These are phyloP conservation scores for Selenicereus undatus DNA, from an alignment of 148 eudicot species.

Conservation along the genomic window DNA sequence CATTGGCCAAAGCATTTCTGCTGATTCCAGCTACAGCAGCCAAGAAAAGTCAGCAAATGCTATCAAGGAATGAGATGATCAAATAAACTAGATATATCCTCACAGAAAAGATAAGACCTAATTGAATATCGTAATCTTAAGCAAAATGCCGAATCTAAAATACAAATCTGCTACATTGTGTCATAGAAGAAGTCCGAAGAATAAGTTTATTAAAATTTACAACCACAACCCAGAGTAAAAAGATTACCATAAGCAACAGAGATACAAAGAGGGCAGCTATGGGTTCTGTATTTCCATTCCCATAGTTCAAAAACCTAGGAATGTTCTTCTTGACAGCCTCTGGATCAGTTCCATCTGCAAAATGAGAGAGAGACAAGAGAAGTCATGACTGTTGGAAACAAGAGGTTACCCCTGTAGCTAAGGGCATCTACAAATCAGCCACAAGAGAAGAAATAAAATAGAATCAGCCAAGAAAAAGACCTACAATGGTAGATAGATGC, in stretches of 20 bases:
- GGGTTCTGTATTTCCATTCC: slow-evolving; percentile 62
- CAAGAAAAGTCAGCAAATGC: slow-evolving; percentile 3
- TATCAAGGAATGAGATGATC: background rate
- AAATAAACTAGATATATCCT: background rate
- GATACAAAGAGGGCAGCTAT: slow-evolving; percentile 73
- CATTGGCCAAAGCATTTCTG: slow-evolving; percentile 51
- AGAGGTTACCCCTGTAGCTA: background rate
- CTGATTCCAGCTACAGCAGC: slow-evolving; percentile 57
- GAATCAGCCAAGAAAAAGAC: background rate
- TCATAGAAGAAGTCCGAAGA: no score
- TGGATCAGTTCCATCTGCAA: slow-evolving; percentile 64
- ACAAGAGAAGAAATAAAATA: background rate
- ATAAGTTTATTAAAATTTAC: no score
- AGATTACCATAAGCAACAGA: slow-evolving; percentile 63
- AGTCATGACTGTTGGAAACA: background rate
- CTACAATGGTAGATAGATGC: no score
- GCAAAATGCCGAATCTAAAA: background rate
- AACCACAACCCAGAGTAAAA: background rate
- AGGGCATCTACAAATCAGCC: no score
- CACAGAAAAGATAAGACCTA: background rate
- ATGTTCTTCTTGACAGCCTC: slow-evolving; percentile 40
- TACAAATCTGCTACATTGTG: background rate
- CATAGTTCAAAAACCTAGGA: slow-evolving; percentile 41
- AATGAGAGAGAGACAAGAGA: slow-evolving; percentile 7
- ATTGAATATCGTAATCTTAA: background rate